Evolutionary conservation across 768 basidiomycete species (phyloP), one percentile per base, ranked within the genome.

Genomic region (Termitomyces sp.): DNA sequence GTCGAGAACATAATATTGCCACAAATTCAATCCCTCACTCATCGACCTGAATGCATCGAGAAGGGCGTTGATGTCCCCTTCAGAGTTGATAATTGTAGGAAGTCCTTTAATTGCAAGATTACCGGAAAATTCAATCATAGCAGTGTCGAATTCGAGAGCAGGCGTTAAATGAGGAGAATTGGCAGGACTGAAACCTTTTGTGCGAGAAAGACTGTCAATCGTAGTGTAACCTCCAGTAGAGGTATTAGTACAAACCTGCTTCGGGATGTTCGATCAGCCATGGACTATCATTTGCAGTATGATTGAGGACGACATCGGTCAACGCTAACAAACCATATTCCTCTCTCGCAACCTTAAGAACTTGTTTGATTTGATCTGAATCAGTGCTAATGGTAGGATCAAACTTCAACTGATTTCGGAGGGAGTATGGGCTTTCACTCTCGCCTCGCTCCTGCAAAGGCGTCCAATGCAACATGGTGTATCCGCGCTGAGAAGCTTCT

Each of bases 391-490:
- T 77, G 34, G 80, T 78, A n/a, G 82, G 77, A 60, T 96, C 94
- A 64, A 94, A 98, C 41, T 73, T 81, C 55, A 85, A 75, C 74
- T 99, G 97, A 68, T 95, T 85, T 55, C 84, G 83, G 66, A 98
- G 94, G 18, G 92, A 95, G 72, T 98, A 99, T 0, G 97, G 97
- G 64, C 92, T 94, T 60, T 90, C 82, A 62, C 90, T 92, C 61
- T 84, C 81, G 22, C 97, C 97, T 34, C 95, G 79, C 68, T 91
- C 88, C 72, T 99, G 96, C 6, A 99, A 76, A 0, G 97, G 97
- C 0, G 96, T 91, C 78, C 90, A 99, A 68, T 99, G 97, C 44
- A 99, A 75, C 93, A 98, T 97, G 52, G 95, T 99, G 77, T 99
- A 99, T 1, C 97, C 96, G 49, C 96, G 79, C 54, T 91, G 81